Base-by-base conservation (phyloP, 441 rosid genomes). In the Adansonia rubrostipa region DNA sequence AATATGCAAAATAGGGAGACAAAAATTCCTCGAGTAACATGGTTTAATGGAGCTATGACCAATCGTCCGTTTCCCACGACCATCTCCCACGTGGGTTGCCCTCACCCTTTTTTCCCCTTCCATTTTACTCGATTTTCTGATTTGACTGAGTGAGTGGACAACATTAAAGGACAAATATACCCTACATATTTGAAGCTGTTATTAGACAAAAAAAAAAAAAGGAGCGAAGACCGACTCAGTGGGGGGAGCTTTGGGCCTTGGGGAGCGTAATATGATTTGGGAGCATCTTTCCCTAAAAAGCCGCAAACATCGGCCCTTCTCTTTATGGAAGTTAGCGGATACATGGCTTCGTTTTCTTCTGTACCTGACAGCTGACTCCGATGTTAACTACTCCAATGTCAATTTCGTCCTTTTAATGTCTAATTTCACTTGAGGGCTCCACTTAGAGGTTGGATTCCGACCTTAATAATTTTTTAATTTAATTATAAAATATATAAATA, bases 11-110 rank as follows among this genome's bases (percentile, higher is more conserved):
- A 63, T 24, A 11, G 53, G 64, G 76, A 48, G 84, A 85, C 84
- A 85, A 80, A 82, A 75, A 80, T 80, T 82, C 85, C 64, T 11
- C 1, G 33, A 58, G 80, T 80, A 79, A 85, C 85, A 78, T 82
- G 85, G 76, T 17, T 11, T 28, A 24, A 28, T 62, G 66, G 66
- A 62, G n/a, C 61, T 42, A 6, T 75, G 22, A 44, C 75, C 13
- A 19, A 19, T 8, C 4, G 4, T 77, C 79, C 56, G 78, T 77
- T 77, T 73, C 78, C 56, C 17, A 10, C 75, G 65, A 61, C 69
- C 77, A 24, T 9, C 75, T 42, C 67, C 77, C 87, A 80, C 87
- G 84, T 82, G 85, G 82, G 48, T 72, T 72, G 75, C 69, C 70
- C 9, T 24, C 1, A 24, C 42, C 54, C 54, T 3, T 24, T 24